Percentiles rank a stretch among this genome's conserved stretches.
These are phyloP conservation scores for Ogataea hybrid DNA, from an alignment of 1,139 yeast genomes.

Conservation along the genomic window DNA sequence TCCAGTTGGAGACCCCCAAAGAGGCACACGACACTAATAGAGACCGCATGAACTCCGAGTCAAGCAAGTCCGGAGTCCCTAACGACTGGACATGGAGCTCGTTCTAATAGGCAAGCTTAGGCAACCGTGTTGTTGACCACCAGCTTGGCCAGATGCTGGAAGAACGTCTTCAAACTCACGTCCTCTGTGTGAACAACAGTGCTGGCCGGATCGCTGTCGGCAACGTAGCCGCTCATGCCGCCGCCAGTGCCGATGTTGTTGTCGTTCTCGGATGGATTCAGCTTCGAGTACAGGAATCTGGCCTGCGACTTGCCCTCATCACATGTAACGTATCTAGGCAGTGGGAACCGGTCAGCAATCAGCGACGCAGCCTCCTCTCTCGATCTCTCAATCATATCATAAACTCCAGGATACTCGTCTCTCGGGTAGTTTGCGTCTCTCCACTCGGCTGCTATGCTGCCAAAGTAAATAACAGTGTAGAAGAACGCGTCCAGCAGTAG, in stretches of 20 bases:
- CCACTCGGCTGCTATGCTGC: constrained; percentile 95
- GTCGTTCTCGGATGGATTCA: constrained; percentile 85
- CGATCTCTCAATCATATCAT: constrained; percentile 83
- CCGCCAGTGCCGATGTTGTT: constrained; percentile 45
- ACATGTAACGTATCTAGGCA: constrained; percentile 94
- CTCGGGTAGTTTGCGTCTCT: constrained; percentile 94
- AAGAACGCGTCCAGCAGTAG: constrained; percentile 90
- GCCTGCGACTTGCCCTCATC: constrained; percentile 99
- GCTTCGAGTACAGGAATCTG: constrained; percentile 88
- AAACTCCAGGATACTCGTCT: constrained; percentile 85
- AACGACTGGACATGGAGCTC: constrained; percentile 80
- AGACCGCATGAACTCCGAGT: constrained; percentile 35
- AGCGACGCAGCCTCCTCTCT: constrained; percentile 90
- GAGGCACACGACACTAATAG: constrained; percentile 10
- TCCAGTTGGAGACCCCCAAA: constrained; percentile 4
- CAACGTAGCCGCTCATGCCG: constrained; percentile 35
- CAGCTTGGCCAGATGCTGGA: constrained; percentile 84
- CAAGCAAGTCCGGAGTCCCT: constrained; percentile 48
- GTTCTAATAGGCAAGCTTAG: constrained; percentile 34
- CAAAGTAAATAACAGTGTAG: constrained; percentile 94
- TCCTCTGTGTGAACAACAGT: constrained; percentile 95
- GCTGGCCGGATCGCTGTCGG: constrained; percentile 41
- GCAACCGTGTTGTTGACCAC: constrained; percentile 48
- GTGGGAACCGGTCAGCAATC: constrained; percentile 90
- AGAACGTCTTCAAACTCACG: constrained; percentile 86